phyloP scores from a whole-genome alignment of 257 asterid genomes.

The Scutellaria barbata region DNA sequence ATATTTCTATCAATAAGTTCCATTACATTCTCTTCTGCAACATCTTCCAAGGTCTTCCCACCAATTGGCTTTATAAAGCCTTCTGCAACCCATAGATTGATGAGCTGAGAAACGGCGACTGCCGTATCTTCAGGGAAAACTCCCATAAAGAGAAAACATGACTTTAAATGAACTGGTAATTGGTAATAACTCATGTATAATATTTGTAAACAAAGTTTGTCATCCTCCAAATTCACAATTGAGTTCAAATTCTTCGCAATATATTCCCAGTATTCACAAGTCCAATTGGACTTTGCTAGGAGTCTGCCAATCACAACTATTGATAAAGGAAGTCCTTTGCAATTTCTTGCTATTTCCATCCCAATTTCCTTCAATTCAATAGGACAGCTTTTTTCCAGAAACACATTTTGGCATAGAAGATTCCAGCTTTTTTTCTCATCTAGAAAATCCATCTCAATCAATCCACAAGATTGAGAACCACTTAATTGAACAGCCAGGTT shows the following conservation, averaged over 20 bases:
- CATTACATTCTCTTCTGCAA: neutral
- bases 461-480: neutral
- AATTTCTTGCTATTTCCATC: conserved; percentile 15
- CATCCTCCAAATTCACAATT: conserved; percentile 12
- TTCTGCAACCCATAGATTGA: conserved; percentile 32
- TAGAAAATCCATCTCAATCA: conserved; percentile 8
- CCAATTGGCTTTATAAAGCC: conserved; percentile 13
- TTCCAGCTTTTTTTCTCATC: conserved; percentile 27
- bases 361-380: conserved; percentile 30
- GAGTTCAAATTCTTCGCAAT: conserved; percentile 15
- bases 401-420: neutral
- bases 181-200: conserved; percentile 21
- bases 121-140: conserved; percentile 15
- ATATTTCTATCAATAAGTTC: conserved; percentile 31
- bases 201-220: conserved; percentile 20
- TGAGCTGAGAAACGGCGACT: conserved; percentile 7
- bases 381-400: conserved; percentile 26
- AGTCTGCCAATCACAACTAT: conserved; percentile 34
- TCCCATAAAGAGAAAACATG: conserved; percentile 34
- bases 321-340: conserved; percentile 41
- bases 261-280: conserved; percentile 2
- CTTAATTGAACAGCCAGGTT: neutral
- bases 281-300: neutral
- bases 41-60: conserved; percentile 20
- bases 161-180: conserved; percentile 27